Evolutionary conservation across 1,284 basidiomycete genomes (phyloP).

Genomic region (Coniophora puteana): DNA sequence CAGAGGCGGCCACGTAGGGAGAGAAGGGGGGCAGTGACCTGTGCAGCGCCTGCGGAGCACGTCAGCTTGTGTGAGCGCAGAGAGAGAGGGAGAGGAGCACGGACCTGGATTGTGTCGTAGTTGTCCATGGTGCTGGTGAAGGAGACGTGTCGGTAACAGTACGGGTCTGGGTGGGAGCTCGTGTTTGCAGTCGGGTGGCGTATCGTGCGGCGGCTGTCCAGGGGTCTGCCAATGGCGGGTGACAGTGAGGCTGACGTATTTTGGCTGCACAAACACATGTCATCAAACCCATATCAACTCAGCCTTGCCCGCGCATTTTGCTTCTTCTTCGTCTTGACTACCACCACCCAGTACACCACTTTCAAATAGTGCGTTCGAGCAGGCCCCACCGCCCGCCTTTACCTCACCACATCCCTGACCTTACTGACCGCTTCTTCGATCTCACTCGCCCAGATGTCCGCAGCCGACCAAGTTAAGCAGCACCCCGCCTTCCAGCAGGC

Average conservation of each 20-base stretch:
- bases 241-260: slow-evolving; percentile 37
- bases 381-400: too few species aligned
- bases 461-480: slow-evolving; percentile 72
- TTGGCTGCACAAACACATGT: slow-evolving; percentile 40
- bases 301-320: slow-evolving; percentile 8
- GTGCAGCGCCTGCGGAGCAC: slow-evolving; percentile 44
- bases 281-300: slow-evolving; percentile 48
- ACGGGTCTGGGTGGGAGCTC: not conserved
- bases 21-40: slow-evolving; percentile 56
- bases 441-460: slow-evolving; percentile 56
- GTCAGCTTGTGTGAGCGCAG: slow-evolving; percentile 8
- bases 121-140: slow-evolving; percentile 29
- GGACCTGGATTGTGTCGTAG: slow-evolving; percentile 41
- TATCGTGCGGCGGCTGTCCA: too few species aligned
- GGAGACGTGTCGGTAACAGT: slow-evolving; percentile 4
- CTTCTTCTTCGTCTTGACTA: slow-evolving; percentile 11
- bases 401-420: too few species aligned
- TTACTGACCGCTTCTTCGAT: slow-evolving; percentile 7
- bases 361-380: slow-evolving; percentile 20
- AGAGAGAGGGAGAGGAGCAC: slow-evolving; percentile 11
- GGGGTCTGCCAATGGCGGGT: too few species aligned
- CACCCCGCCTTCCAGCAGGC: slow-evolving; percentile 84
- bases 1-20: slow-evolving; percentile 59
- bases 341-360: slow-evolving; percentile 2
- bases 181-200: not conserved